Percentiles rank a stretch among this genome's conserved stretches.
phyloP scores from a whole-genome alignment of 2,329 filamentous ascomycete species.

The Nectriaceae sp. region DNA sequence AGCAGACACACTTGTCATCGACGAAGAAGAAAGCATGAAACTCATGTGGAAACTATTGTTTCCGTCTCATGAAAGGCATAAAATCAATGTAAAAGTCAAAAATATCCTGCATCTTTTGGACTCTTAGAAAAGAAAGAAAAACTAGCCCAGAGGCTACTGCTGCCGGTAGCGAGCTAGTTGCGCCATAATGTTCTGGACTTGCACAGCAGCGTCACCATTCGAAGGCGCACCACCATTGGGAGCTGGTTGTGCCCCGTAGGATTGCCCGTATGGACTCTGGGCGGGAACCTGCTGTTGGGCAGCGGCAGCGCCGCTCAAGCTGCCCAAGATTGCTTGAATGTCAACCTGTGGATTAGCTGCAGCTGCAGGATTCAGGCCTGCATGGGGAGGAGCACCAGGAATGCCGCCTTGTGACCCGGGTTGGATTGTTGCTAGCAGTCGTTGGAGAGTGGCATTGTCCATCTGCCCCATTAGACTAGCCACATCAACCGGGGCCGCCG shows the following conservation, averaged over 20 bases:
- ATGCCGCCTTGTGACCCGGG: slow-evolving; percentile 19
- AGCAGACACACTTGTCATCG: too few relatives aligned
- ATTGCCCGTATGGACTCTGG: slow-evolving; percentile 29
- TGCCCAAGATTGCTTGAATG: slow-evolving; percentile 49
- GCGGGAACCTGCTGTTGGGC: slow-evolving; percentile 24
- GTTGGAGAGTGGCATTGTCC: slow-evolving; percentile 71
- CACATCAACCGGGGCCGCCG: slow-evolving; percentile 50
- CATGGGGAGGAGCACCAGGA: slow-evolving; percentile 13
- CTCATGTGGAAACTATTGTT: too few relatives aligned
- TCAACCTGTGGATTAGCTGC: slow-evolving; percentile 39
- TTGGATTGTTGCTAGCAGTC: slow-evolving; percentile 63
- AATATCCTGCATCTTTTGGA: too few relatives aligned
- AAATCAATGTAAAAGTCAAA: too few relatives aligned
- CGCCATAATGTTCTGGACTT: slow-evolving; percentile 74
- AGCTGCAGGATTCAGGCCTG: slow-evolving; percentile 21
- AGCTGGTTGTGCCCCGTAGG: slow-evolving; percentile 33
- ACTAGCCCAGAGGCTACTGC: too few relatives aligned
- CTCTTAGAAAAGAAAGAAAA: too few relatives aligned
- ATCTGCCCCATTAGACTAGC: slow-evolving; percentile 67
- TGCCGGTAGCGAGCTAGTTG: slow-evolving; percentile 68
- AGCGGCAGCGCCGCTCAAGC: slow-evolving; percentile 33
- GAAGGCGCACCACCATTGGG: slow-evolving; percentile 28
- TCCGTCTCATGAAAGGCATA: too few relatives aligned
- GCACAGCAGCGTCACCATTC: slow-evolving; percentile 36
- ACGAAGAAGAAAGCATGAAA: too few relatives aligned